These are phyloP conservation scores for Talaromyces sp. DNA, from an alignment of 2,329 filamentous ascomycete species.

Conservation along the genomic window DNA sequence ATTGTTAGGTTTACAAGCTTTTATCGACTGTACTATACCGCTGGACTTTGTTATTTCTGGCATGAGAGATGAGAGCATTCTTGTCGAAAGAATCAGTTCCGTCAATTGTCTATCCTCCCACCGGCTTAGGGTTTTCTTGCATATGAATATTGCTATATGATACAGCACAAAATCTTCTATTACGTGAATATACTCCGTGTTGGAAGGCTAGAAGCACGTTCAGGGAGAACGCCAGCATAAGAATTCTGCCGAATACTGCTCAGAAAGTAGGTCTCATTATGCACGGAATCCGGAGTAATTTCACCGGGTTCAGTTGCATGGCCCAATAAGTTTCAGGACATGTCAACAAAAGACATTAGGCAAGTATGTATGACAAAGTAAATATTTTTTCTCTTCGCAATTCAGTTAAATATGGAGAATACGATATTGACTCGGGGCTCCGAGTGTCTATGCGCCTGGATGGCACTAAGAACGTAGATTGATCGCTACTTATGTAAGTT, in stretches of 20 bases:
- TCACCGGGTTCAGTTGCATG: background rate
- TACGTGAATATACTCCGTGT: background rate
- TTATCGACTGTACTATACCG: background rate
- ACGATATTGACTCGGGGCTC: slow-evolving; percentile 4
- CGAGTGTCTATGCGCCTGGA: background rate
- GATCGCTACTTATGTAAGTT: background rate
- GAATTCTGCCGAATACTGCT: background rate
- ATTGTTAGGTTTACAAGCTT: background rate
- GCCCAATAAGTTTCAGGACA: background rate
- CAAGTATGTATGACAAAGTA: background rate
- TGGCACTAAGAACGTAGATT: background rate
- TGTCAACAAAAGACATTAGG: background rate
- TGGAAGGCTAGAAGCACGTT: background rate
- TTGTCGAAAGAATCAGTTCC: background rate
- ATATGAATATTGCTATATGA: background rate
- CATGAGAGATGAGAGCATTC: background rate
- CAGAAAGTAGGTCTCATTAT: background rate
- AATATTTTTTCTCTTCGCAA: background rate
- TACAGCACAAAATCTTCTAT: background rate
- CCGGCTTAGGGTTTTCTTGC: background rate
- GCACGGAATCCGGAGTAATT: slow-evolving; percentile 4
- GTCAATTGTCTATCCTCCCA: background rate
- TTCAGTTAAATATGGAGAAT: background rate
- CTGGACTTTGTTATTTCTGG: background rate
- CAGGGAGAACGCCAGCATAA: background rate